Evolutionary conservation across 345 rosid species (phyloP).

Genomic region (Camelina laxa): DNA sequence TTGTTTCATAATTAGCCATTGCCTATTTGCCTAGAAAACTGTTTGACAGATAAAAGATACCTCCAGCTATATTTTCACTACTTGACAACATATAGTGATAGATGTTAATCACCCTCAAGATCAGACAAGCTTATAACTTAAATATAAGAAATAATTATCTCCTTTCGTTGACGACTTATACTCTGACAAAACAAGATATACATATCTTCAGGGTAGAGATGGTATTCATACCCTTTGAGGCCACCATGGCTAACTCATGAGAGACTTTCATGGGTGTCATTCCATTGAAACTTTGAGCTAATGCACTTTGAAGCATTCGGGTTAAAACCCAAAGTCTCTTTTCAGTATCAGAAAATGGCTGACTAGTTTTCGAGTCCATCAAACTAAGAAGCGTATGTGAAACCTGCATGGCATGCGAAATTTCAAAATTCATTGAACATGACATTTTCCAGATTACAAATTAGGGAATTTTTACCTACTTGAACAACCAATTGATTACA

Average conservation of each 20-base stretch:
- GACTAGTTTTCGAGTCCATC: conserved; percentile 76
- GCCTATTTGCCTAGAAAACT: conserved; percentile 10
- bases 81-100: neutral
- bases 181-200: neutral
- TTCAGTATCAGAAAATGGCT: conserved; percentile 63
- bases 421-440: conserved; percentile 37
- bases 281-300: conserved; percentile 76
- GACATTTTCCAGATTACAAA: conserved; percentile 21
- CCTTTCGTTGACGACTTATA: conserved; percentile 7
- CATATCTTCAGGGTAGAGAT: conserved; percentile 28
- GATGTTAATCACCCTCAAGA: conserved; percentile 6
- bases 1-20: neutral
- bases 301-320: conserved; percentile 87
- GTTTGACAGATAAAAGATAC: conserved; percentile 14
- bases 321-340: conserved; percentile 68
- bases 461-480: conserved; percentile 55
- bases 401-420: conserved; percentile 58
- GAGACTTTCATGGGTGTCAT: conserved; percentile 58
- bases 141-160: conserved; percentile 1
- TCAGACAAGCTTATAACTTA: conserved; percentile 20
- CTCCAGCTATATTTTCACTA: conserved; percentile 20
- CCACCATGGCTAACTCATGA: conserved; percentile 46
- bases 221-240: conserved; percentile 53
- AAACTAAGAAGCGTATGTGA: conserved; percentile 96
- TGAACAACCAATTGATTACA: conserved; percentile 97